Percentiles rank a stretch among this genome's conserved stretches.
phyloP scores from a whole-genome alignment of 805 yeast genomes.

The Pichia phayaonensis region DNA sequence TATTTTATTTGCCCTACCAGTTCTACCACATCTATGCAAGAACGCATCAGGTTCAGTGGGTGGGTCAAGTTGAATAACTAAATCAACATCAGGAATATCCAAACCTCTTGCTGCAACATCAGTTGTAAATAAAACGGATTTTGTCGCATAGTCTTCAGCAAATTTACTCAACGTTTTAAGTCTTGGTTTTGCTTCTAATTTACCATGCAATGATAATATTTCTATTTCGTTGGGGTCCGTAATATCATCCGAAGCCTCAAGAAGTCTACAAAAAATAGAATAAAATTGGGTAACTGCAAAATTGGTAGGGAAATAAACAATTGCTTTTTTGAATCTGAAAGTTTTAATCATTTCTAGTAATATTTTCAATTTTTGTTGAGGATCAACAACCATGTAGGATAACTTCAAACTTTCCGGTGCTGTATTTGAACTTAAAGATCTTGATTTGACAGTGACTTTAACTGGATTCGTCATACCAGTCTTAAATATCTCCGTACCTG shows the following conservation, averaged over 20 bases:
- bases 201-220: constrained; percentile 82
- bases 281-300: constrained; percentile 73
- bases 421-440: constrained; percentile 21
- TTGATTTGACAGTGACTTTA: constrained; percentile 65
- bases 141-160: constrained; percentile 36
- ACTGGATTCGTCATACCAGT: constrained; percentile 94
- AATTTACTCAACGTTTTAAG: constrained; percentile 63
- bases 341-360: constrained; percentile 46
- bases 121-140: constrained; percentile 73
- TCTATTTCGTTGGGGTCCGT: constrained; percentile 18
- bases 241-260: constrained; percentile 19
- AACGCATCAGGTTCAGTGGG: constrained; percentile 91
- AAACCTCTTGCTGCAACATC: constrained; percentile 99
- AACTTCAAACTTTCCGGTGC: constrained; percentile 61
- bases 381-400: constrained; percentile 49
- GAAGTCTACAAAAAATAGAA: constrained; percentile 39
- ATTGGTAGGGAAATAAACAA: constrained; percentile 92
- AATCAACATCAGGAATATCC: constrained; percentile 90
- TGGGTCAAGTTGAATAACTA: constrained; percentile 90
- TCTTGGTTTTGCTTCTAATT: constrained; percentile 73
- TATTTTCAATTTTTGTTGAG: constrained; percentile 53
- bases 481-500: constrained; percentile 69
- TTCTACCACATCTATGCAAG: constrained; percentile 89
- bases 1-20: constrained; percentile 82
- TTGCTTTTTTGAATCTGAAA: constrained; percentile 64